Evolutionary conservation across 345 rosid species (phyloP), one percentile per base, ranked within the genome.

Genomic region (Salix dunnii): DNA sequence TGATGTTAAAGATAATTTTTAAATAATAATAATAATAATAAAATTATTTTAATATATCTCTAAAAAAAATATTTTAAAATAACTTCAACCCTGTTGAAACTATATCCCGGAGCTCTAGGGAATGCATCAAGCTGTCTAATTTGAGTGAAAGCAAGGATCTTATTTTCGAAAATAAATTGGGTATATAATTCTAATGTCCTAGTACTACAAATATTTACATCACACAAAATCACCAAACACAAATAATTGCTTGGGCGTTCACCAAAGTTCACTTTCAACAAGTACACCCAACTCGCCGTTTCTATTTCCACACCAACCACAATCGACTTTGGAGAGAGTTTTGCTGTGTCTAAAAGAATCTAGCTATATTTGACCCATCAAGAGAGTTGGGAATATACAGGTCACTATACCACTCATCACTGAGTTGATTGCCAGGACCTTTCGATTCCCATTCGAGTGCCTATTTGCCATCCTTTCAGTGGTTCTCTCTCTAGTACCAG

Each of bases 391-490:
- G 28, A 61, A 35, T 42, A 33, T 36, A 58, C 25, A 30, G 66
- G 62, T 80, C 82, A 55, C 53, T 42, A 16, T 42, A 71, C 42
- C 72, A 70, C 42, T 81, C 10, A 71, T 76, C 49, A 25, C 21
- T 30, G 18, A 31, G 64, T 64, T 68, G 43, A 63, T 30, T 67
- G 23, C 20, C 11, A 7, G n/a, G 58, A 51, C 58, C 58, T 4
- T 20, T 51, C 23, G 58, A 51, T 33, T 33, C 5, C 35, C 35
- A 33, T 33, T 33, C 36, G 36, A 35, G 17, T 51, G 23, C 58
- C 23, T 20, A 1, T 51, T 17, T 20, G 17, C 49, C 13, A 46
- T 3, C 49, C 49, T 51, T 48, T 35, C 51, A 68, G 46, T 73
- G 68, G 73, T 6, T 7, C 67, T 62, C 78, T 62, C 30, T 6